These are phyloP conservation scores for Galeopsis tetrahit DNA, from an alignment of 257 asterid genomes.

Conservation along the genomic window DNA sequence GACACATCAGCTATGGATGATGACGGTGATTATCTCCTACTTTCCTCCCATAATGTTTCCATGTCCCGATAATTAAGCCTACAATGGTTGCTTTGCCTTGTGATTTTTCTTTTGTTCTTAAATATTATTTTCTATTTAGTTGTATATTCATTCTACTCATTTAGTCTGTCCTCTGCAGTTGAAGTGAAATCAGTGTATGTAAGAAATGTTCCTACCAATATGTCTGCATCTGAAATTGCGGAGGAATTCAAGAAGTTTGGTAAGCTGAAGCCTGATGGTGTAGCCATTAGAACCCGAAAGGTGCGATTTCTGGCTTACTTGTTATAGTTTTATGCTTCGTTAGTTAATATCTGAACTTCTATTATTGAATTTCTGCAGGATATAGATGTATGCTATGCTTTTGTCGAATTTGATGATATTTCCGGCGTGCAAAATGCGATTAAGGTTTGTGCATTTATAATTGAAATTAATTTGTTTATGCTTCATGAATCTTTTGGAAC, in stretches of 20 bases:
- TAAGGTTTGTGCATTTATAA: slow-evolving; percentile 54
- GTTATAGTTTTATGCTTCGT: slow-evolving; percentile 3
- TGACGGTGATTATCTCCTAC: slow-evolving; percentile 55
- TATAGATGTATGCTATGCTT: slow-evolving; percentile 91
- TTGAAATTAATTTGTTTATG: neutral
- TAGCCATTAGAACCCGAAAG: slow-evolving; percentile 98
- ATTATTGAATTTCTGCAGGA: slow-evolving; percentile 58
- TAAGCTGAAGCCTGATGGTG: slow-evolving; percentile 81
- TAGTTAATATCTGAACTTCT: slow-evolving; percentile 27
- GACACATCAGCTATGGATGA: slow-evolving; percentile 74
- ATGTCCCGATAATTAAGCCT: slow-evolving; percentile 11
- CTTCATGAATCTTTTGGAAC: neutral
- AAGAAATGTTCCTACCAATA: slow-evolving; percentile 87
- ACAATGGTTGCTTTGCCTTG: neutral
- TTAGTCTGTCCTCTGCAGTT: slow-evolving; percentile 47
- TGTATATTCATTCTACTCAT: slow-evolving; percentile 18
- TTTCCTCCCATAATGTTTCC: slow-evolving; percentile 18
- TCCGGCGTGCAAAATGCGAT: slow-evolving; percentile 95
- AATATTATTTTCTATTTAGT: slow-evolving; percentile 8
- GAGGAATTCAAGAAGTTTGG: slow-evolving; percentile 97
- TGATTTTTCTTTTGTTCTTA: neutral
- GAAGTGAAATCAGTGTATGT: slow-evolving; percentile 93
- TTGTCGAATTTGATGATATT: slow-evolving; percentile 91
- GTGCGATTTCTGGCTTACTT: slow-evolving; percentile 45
- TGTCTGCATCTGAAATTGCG: slow-evolving; percentile 87